Percentiles rank a stretch among this genome's conserved stretches.
Evolutionary conservation across 768 basidiomycete species (phyloP).

Genomic region (Asterophora parasitica): DNA sequence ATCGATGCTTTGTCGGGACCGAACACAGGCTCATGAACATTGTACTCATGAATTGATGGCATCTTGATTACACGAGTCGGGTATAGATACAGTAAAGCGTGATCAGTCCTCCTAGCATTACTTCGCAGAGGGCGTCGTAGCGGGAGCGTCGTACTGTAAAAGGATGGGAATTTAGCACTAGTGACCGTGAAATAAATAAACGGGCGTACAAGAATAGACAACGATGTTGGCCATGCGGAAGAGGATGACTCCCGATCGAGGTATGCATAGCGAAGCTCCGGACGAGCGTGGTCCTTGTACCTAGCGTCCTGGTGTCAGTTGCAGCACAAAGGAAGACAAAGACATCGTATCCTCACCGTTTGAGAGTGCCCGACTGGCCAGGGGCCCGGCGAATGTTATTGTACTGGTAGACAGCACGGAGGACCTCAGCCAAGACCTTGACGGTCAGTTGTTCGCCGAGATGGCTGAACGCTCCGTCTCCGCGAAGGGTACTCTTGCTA

Average conservation of each 20-base stretch:
- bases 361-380: slow-evolving; percentile 59
- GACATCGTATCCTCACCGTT: slow-evolving; percentile 32
- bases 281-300: slow-evolving; percentile 44
- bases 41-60: not conserved
- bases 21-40: no score
- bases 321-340: not conserved
- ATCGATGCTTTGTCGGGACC: no score
- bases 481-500: slow-evolving; percentile 38
- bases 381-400: slow-evolving; percentile 62
- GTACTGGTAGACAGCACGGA: slow-evolving; percentile 60
- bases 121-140: not conserved
- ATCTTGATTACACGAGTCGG: no score
- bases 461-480: slow-evolving; percentile 42
- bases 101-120: not conserved
- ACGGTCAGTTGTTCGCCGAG: slow-evolving; percentile 49
- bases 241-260: slow-evolving; percentile 45
- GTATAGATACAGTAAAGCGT: not conserved
- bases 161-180: no score
- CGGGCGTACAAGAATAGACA: slow-evolving; percentile 50
- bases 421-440: slow-evolving; percentile 55
- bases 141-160: not conserved
- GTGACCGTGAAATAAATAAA: no score
- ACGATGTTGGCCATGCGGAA: slow-evolving; percentile 62
- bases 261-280: slow-evolving; percentile 50
- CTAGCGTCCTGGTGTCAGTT: slow-evolving; percentile 19